Evolutionary conservation across 805 yeast genomes (phyloP), one percentile per base, ranked within the genome.

Genomic region (Pichia cephalocereana): DNA sequence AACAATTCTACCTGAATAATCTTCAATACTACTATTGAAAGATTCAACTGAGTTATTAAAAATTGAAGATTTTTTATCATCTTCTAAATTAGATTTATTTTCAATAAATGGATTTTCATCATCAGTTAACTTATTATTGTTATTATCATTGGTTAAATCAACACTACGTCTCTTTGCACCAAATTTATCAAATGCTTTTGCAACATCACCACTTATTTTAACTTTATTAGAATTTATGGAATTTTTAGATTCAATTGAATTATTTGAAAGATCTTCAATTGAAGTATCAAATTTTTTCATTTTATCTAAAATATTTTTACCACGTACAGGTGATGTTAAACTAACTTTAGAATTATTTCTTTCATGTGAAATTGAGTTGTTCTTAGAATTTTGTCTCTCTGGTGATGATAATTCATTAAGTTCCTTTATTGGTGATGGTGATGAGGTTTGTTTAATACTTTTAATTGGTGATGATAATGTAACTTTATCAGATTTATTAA

Each of bases 101-200:
- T 34, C 37, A 34, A 34, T 34, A 34, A 34, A 34, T 15, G 37
- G 37, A 34, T 34, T n/a, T 9, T 27, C 32, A 7, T 17, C 23
- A 11, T 39, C 23, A 23, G 14, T n/a, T 12, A 2, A 15, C 6
- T 26, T 18, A 43, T 12, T 14, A 14, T 14, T 14, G 17, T 34
- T 14, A 34, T 34, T 34, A 34, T 34, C 37, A 34, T 14, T 15
- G 18, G 37, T 27, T 14, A 36, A 32, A 23, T 43, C 48, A 36
- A 30, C 38, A n/a, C 48, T 41, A 36, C 60, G 57, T 51, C 64
- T 61, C 27, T 51, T 64, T 1, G 59, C 61, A 34, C 63, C 64
- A 56, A 65, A 62, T 48, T 62, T 62, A 28, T 60, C 62, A 46
- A 64, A 60, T 3, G 61, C 63, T 30, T 55, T 55, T 2, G 58